phyloP scores from a whole-genome alignment of 2,329 filamentous ascomycete genomes.

The Exophiala mesophila region DNA sequence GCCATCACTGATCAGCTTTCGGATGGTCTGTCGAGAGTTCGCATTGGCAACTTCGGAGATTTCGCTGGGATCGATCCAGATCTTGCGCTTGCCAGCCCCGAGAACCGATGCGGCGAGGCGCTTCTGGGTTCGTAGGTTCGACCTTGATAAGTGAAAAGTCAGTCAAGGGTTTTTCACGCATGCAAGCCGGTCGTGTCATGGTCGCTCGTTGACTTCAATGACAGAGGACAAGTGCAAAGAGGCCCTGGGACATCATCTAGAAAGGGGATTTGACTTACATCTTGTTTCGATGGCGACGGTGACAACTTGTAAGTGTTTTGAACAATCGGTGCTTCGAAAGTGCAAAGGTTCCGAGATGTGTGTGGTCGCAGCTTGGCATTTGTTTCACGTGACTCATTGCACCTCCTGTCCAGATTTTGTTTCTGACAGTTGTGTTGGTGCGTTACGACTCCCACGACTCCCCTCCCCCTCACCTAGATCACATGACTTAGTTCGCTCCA shows the following conservation, averaged over 20 bases:
- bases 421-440: too few species aligned
- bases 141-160: conserved; percentile 55
- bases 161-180: too few species aligned
- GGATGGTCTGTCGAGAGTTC: conserved; percentile 99
- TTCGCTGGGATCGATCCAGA: conserved; percentile 99
- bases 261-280: conserved; percentile 18
- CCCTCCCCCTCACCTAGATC: too few species aligned
- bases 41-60: conserved; percentile 99
- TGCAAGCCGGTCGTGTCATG: too few species aligned
- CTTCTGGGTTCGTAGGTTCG: conserved; percentile 99
- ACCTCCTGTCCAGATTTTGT: too few species aligned
- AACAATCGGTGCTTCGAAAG: not conserved
- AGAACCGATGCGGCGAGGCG: conserved; percentile 98
- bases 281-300: conserved; percentile 18
- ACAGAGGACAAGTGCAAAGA: too few species aligned
- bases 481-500: too few species aligned
- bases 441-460: too few species aligned
- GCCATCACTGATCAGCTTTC: conserved; percentile 99
- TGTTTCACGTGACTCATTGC: not conserved
- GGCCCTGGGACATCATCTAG: not conserved
- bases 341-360: not conserved
- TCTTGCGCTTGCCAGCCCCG: conserved; percentile 99
- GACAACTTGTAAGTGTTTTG: too few species aligned
- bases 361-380: not conserved
- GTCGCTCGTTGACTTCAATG: too few species aligned